Base-by-base conservation (phyloP, 2,329 filamentous ascomycete genomes). In the Fusarium subtropicale region DNA sequence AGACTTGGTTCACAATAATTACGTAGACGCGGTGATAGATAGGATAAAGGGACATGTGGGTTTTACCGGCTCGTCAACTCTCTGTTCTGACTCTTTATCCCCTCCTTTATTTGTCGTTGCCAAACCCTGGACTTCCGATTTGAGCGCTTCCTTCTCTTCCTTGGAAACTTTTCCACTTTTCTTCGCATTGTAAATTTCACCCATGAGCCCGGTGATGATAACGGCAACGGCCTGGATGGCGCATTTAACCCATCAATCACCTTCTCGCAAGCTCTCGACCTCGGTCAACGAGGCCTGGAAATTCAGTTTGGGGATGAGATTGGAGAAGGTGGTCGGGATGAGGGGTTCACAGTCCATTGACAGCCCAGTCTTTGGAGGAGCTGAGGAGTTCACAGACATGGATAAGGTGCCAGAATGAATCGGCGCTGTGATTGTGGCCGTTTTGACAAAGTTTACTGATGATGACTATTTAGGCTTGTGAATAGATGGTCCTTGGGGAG, bases 131-230 rank as follows among this genome's bases (percentile, higher is more conserved):
- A 69, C 45, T 50, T 69, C 61, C 24, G 33, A 45, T 52, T 69
- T 69, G 33, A 69, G 61, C 26, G 65, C 60, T 47, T 54, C 60
- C 55, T 69, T 68, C 1, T 68, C 66, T 7, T 69, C 66, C 22
- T 66, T 69, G 7, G 56, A 69, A 9, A 65, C 20, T 15, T 69
- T 69, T 2, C 66, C 60, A 31, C 18, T 50, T 42, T 66, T 69
- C 16, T 69, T 69, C 18, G 66, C 66, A 7, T 41, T 50, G n/a
- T 64, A 51, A 0, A 66, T 7, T 20, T 68, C 51, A 22, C 66
- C 65, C 13, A 62, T 20, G 12, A 54, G 66, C 4, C 51, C 33
- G 12, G 48, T 28, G 2, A 66, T 30, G 38, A 62, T 57, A 24
- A 18, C 54, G 26, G 47, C 52, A 12, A 52, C 66, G n/a, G 39